Evolutionary conservation across 2,329 filamentous ascomycete genomes (phyloP), one percentile per base, ranked within the genome.

Genomic region (Aspergillus eucalypticola): DNA sequence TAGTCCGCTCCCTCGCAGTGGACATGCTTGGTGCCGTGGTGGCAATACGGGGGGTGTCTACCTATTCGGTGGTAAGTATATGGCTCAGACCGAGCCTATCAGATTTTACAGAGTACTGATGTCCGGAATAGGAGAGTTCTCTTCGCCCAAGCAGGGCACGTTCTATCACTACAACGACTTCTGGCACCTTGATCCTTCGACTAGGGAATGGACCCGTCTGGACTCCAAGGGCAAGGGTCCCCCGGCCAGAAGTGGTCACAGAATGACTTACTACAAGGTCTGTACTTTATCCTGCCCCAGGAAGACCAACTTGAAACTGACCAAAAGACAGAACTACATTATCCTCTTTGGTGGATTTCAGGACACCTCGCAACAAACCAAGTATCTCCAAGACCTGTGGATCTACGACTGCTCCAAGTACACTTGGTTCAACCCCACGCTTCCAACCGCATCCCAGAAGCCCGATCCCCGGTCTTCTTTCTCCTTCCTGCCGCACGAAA

Each of bases 81-180:
- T 11, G 3, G 8, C 17, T n/a, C 25, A 11, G 27, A 10, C 56
- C 3, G 27, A 29, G n/a, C 17, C 2, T 25, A 5, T 23, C n/a
- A 15, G 3, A 25, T 15, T 11, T 23, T n/a, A 8, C 13, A 41
- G 5, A 23, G 32, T 44, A 21, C 59, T 67, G 54, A 66, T 56
- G 15, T 41, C 10, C 17, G n/a, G 8, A 56, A 59, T 58, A 79
- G 77, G 94, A 62, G 95, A 99, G 78, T 99, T 99, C 76, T 96
- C 91, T 60, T 94, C 90, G 27, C 95, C 95, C 2, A 98, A 97
- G 74, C 95, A 98, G 77, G 95, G 95, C 3, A 98, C 94, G 0
- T 99, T 99, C 72, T 97, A 99, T 76, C 95, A 99, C 77, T 99
- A 99, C 80, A 96, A 96, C 71, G 95, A 98, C 78, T 98, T 99